These are phyloP conservation scores for Ophidiomyces ophidiicola DNA, from an alignment of 2,329 filamentous ascomycete species.

Conservation along the genomic window DNA sequence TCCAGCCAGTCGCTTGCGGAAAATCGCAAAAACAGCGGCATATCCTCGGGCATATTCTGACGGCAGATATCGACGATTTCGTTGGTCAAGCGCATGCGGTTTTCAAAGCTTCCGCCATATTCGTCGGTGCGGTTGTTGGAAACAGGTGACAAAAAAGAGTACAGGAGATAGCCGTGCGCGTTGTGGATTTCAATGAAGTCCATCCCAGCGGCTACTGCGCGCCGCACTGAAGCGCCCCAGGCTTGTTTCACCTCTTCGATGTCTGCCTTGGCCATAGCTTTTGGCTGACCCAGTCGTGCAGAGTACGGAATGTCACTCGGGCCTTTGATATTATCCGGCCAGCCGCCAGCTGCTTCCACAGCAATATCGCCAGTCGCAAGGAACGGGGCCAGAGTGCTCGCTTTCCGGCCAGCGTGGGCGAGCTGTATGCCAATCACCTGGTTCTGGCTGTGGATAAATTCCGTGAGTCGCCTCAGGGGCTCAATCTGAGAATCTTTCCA, in stretches of 20 bases:
- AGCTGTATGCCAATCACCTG: conserved; percentile 66
- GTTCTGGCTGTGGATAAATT: conserved; percentile 36
- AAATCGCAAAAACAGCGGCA: conserved; percentile 62
- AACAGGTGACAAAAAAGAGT: conserved; percentile 55
- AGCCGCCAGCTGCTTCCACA: conserved; percentile 41
- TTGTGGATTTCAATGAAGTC: conserved; percentile 72
- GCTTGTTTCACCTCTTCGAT: conserved; percentile 53
- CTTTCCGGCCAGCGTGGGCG: conserved; percentile 62
- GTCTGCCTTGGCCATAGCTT: conserved; percentile 55
- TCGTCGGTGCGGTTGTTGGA: conserved; percentile 54
- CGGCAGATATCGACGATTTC: conserved; percentile 55
- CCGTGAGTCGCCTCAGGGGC: conserved; percentile 21
- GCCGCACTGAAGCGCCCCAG: conserved; percentile 47
- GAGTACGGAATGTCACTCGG: conserved; percentile 52
- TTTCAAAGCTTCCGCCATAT: conserved; percentile 45
- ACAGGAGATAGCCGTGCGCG: conserved; percentile 67
- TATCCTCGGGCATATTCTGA: conserved; percentile 49
- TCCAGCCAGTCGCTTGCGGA: conserved; percentile 69
- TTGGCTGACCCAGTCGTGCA: conserved; percentile 36
- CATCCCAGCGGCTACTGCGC: conserved; percentile 56
- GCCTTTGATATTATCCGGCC: conserved; percentile 43
- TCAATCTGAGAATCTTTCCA: conserved; percentile 73
- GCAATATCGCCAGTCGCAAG: conserved; percentile 46
- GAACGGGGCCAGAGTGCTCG: conserved; percentile 52
- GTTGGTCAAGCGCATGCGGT: conserved; percentile 54